A percentile compares a stretch with the other conserved stretches of the same genome.
Conservation (phyloP, 768 basidiomycete species). For the Dioszegia aurantiaca region DNA sequence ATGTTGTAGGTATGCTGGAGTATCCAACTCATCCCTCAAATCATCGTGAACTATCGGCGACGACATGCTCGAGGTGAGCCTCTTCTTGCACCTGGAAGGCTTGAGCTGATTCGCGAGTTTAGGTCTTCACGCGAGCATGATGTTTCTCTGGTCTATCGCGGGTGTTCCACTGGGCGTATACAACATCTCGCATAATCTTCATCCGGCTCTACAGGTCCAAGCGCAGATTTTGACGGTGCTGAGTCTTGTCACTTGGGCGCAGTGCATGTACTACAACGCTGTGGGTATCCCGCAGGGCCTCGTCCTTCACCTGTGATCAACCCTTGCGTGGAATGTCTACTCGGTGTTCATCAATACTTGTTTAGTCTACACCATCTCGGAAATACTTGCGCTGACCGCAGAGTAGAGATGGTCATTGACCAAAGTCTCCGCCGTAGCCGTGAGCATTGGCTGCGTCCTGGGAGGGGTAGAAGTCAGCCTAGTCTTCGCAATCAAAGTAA, state of each 20-base stretch:
- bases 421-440: background rate
- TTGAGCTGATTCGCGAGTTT: no score
- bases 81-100: no score
- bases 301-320: no score
- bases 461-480: constrained; percentile 10
- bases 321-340: no score
- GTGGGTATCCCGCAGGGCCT: no score
- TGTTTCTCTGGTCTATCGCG: constrained; percentile 9
- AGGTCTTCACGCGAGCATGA: constrained; percentile 14
- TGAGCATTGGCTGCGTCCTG: background rate
- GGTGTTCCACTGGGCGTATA: constrained; percentile 12
- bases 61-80: constrained; percentile 15
- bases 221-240: constrained; percentile 8
- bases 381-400: background rate
- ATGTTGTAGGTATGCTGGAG: constrained; percentile 1
- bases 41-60: constrained; percentile 3
- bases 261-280: constrained; percentile 14
- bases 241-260: constrained; percentile 13
- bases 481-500: constrained; percentile 6
- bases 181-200: constrained; percentile 13
- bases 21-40: constrained; percentile 11
- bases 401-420: constrained; percentile 6
- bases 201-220: constrained; percentile 10
- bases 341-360: no score
- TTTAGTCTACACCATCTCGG: background rate